Conservation (phyloP, 306 rosid genomes). For the Sindora glabra region DNA sequence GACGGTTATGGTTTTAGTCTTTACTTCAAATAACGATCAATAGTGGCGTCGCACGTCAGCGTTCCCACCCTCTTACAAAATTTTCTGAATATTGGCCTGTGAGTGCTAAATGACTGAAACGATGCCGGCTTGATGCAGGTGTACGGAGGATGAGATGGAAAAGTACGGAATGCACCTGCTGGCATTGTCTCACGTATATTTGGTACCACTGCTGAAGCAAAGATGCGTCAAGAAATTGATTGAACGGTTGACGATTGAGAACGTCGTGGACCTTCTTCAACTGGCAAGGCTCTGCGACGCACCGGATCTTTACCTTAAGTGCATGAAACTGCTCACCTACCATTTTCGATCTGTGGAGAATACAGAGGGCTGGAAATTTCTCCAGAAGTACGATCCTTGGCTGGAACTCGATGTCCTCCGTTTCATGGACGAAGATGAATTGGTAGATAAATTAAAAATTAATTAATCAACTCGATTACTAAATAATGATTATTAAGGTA, state of each 20-base stretch:
- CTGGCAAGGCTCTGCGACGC: constrained; percentile 88
- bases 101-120: constrained; percentile 19
- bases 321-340: constrained; percentile 52
- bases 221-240: constrained; percentile 47
- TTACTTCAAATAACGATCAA: too few species aligned
- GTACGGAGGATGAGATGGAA: constrained; percentile 57
- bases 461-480: too few species aligned
- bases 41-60: too few species aligned
- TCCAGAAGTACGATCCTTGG: constrained; percentile 69
- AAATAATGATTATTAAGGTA: too few species aligned
- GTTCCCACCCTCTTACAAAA: too few species aligned
- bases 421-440: constrained; percentile 80
- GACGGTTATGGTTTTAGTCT: too few species aligned
- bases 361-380: constrained; percentile 84
- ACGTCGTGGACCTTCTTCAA: constrained; percentile 82
- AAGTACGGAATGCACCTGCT: constrained; percentile 71
- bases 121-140: constrained; percentile 28
- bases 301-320: constrained; percentile 73
- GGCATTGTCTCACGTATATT: constrained; percentile 77
- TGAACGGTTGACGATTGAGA: constrained; percentile 51
- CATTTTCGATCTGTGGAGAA: constrained; percentile 64
- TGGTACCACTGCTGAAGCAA: constrained; percentile 74
- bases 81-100: neutral
- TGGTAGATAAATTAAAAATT: constrained; percentile 20
- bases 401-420: constrained; percentile 74